Conservation (phyloP, 805 yeast genomes). For the Dipodascus geniculatus region DNA sequence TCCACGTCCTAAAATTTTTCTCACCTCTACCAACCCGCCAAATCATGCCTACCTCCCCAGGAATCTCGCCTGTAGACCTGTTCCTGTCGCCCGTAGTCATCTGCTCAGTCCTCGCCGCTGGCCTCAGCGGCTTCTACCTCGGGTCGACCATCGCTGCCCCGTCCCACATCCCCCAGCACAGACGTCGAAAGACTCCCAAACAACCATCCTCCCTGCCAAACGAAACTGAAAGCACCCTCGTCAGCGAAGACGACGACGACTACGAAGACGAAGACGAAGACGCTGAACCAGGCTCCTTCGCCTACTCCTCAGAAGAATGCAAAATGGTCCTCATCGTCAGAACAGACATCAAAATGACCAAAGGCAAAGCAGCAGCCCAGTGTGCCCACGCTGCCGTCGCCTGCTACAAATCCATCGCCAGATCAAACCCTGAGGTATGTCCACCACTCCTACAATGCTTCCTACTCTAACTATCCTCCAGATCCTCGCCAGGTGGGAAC, state of each 20-base stretch:
- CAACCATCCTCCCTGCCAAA: not conserved
- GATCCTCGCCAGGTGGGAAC: conserved; percentile 64
- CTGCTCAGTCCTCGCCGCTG: conserved; percentile 1
- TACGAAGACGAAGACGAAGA: conserved; percentile 11
- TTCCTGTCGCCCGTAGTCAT: not conserved
- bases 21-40: not conserved
- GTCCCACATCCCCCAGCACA: not conserved
- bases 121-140: conserved; percentile 1
- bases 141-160: not conserved
- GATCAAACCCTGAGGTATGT: conserved; percentile 39
- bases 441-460: not conserved
- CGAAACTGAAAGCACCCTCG: not conserved
- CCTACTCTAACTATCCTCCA: not conserved
- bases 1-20: not conserved
- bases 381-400: conserved; percentile 97
- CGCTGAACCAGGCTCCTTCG: conserved; percentile 7
- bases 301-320: conserved; percentile 15
- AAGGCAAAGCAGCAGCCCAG: conserved; percentile 96
- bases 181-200: not conserved
- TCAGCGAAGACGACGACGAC: not conserved
- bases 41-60: not conserved
- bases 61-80: not conserved
- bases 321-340: conserved; percentile 79
- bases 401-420: conserved; percentile 50
- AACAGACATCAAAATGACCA: conserved; percentile 80